Evolutionary conservation across 441 rosid genomes (phyloP).

Genomic region (Syzygium syzygioides): DNA sequence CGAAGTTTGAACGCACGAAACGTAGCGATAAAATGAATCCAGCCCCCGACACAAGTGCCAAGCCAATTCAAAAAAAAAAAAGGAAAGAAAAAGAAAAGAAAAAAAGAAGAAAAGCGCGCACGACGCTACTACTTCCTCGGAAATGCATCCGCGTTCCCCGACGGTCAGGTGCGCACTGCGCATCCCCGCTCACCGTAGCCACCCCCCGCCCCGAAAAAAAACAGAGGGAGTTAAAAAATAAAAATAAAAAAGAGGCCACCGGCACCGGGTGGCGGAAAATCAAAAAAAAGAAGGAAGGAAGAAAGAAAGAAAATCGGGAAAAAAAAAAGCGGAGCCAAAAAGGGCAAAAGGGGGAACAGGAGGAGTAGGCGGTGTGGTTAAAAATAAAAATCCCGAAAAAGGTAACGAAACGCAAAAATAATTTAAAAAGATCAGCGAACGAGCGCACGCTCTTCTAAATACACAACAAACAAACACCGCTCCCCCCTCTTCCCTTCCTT

Average conservation of each 20-base stretch:
- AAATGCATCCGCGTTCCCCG: not conserved
- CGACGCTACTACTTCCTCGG: not conserved
- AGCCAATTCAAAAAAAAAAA: fast-evolving
- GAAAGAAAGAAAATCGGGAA: not conserved
- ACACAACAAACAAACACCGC: not conserved
- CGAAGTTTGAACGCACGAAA: not conserved
- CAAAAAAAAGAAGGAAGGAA: no score
- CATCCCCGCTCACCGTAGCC: not conserved
- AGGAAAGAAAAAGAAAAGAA: not conserved
- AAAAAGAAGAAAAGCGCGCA: not conserved
- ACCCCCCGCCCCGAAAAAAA: not conserved
- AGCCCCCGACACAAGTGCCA: not conserved
- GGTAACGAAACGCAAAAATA: not conserved
- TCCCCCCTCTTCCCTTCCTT: not conserved
- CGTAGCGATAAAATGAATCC: not conserved
- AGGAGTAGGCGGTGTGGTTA: not conserved
- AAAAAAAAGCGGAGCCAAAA: not conserved
- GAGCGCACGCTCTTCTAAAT: not conserved
- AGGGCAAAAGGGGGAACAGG: not conserved
- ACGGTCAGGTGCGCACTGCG: not conserved
- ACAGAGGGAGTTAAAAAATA: not conserved
- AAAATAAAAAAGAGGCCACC: not conserved
- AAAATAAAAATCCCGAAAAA: not conserved
- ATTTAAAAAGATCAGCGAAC: not conserved
- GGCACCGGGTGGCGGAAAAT: not conserved